Base-by-base conservation (phyloP, 2,329 filamentous ascomycete species). In the Cercospora sp. region DNA sequence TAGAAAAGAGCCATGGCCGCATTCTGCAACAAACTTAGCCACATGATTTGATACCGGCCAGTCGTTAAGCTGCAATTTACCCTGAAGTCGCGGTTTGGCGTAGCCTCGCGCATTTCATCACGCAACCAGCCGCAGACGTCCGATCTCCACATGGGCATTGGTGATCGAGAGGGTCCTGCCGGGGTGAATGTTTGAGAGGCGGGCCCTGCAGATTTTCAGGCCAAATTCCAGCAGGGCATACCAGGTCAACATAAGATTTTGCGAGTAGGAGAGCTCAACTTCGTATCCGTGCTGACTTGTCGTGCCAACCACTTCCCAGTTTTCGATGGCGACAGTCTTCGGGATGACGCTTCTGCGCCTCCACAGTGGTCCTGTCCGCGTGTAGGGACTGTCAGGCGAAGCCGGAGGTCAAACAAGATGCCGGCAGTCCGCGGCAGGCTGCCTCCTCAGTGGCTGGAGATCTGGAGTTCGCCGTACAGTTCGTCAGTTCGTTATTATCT, bases 141-240 rank as follows among this genome's bases (percentile, higher is more conserved):
- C 70, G 71, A 72, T 73, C 61, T 66, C 43, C 63, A 69, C 59
- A 45, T 51, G 63, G 49, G 53, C 69, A 43, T 66, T 66, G 67
- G 58, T 65, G 72, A 71, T 71, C 69, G 69, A 67, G 63, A 67
- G 40, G 63, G 43, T 53, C 61, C 59, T 61, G 63, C 67, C 45
- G 40, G 69, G 72, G 10, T 55, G 28, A 34, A 66, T 68, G 67
- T 70, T 71, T 69, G 62, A 12, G 34, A 26, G 18, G n/a, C 40
- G 55, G 24, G 49, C 60, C 63, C 63, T 66, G 66, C 57, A 57
- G 55, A 32, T 55, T 51, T 67, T 65, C 66, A 71, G 57, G 61
- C 70, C 61, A 62, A 34, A 66, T 63, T 58, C 30, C 18, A 34
- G 49, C 70, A 71, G 60, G 71, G 57, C 55, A 12, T 21, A 28